Percentiles rank a stretch among this genome's conserved stretches.
Conservation (phyloP, 2,329 filamentous ascomycete species). For the Aspergillus hiratsukae region DNA sequence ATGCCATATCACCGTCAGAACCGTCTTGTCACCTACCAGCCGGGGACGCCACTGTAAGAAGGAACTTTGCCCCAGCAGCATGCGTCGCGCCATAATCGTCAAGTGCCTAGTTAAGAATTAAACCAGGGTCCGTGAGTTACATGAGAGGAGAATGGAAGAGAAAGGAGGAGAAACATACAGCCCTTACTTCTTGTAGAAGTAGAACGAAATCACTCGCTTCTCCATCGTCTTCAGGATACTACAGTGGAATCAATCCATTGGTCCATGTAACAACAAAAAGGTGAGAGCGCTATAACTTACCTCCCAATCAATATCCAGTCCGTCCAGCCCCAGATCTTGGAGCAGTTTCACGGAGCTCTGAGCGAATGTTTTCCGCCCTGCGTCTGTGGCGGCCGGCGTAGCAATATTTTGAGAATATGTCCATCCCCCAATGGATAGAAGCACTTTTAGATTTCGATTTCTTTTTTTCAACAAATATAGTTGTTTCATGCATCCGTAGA, state of each 20-base stretch:
- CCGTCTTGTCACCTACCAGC: too few species aligned
- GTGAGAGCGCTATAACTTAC: too few species aligned
- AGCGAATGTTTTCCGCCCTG: conserved; percentile 61
- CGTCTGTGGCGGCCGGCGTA: conserved; percentile 56
- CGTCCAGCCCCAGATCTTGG: conserved; percentile 69
- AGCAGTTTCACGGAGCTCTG: conserved; percentile 66
- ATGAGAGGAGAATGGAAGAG: conserved; percentile 5
- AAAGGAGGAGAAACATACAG: conserved; percentile 9
- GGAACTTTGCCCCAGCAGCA: too few species aligned
- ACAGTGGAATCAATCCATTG: too few species aligned
- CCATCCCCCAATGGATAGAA: conserved; percentile 85
- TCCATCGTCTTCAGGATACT: too few species aligned
- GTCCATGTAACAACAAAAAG: too few species aligned
- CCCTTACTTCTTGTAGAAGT: too few species aligned
- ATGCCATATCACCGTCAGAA: too few species aligned
- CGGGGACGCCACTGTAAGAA: too few species aligned
- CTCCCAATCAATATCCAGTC: conserved; percentile 43
- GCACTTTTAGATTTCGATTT: conserved; percentile 70
- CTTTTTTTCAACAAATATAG: conserved; percentile 70
- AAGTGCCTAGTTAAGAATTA: background rate
- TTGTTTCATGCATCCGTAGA: conserved; percentile 74
- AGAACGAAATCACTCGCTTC: too few species aligned
- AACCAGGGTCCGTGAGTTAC: too few species aligned
- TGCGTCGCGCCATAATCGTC: too few species aligned
- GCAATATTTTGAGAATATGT: conserved; percentile 72